Percentiles rank a stretch among this genome's conserved stretches.
phyloP scores from a whole-genome alignment of 2,329 filamentous ascomycete species.

The Fonsecaea multimorphosa region DNA sequence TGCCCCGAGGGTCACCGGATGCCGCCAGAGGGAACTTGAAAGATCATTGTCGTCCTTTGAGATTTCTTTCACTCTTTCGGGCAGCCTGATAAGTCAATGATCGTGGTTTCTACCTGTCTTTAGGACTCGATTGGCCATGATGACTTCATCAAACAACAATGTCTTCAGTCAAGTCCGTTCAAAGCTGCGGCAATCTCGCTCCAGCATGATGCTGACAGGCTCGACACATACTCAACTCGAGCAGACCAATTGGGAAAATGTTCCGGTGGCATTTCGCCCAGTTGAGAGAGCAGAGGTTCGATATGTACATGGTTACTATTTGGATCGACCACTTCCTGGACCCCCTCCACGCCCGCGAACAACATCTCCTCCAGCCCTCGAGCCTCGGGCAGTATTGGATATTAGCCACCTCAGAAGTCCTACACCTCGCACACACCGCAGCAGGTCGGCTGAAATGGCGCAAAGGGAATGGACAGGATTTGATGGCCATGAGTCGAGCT shows the following conservation, averaged over 20 bases:
- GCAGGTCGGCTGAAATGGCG: conserved; percentile 24
- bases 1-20: neutral
- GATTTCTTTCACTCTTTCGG: neutral
- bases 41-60: neutral
- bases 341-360: conserved; percentile 29
- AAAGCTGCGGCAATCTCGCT: conserved; percentile 32
- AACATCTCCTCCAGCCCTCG: conserved; percentile 15
- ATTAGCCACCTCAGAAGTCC: conserved; percentile 17
- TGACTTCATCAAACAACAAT: conserved; percentile 19
- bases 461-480: conserved; percentile 17
- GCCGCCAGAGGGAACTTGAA: neutral
- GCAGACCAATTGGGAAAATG: conserved; percentile 20
- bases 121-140: neutral
- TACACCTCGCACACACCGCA: conserved; percentile 24
- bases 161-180: conserved; percentile 27
- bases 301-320: conserved; percentile 26
- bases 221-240: neutral
- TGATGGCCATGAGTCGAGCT: conserved; percentile 7
- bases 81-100: neutral
- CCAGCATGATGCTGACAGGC: conserved; percentile 13
- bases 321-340: conserved; percentile 21
- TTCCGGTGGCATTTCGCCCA: conserved; percentile 28
- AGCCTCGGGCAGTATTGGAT: conserved; percentile 7
- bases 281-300: conserved; percentile 17
- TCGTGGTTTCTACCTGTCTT: neutral